phyloP scores from a whole-genome alignment of 768 basidiomycete genomes.

The Auricularia cornea region DNA sequence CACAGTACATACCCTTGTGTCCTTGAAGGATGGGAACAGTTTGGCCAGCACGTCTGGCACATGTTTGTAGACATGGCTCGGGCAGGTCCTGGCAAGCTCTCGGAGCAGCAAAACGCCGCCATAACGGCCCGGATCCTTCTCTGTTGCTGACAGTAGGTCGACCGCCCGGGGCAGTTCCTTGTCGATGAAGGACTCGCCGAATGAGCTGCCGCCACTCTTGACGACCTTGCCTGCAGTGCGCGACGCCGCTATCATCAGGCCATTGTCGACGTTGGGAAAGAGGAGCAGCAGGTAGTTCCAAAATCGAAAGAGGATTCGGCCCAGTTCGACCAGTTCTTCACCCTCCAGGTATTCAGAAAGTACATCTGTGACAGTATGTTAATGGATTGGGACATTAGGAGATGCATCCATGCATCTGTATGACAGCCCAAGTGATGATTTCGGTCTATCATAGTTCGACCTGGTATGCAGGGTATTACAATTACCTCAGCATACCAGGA shows the following conservation, averaged over 20 bases:
- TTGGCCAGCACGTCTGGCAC: slow-evolving; percentile 86
- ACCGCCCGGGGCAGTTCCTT: slow-evolving; percentile 81
- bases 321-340: slow-evolving; percentile 74
- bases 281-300: slow-evolving; percentile 91
- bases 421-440: too few relatives aligned
- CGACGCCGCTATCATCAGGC: slow-evolving; percentile 93
- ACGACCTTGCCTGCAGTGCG: slow-evolving; percentile 86
- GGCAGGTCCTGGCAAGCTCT: slow-evolving; percentile 85
- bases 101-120: slow-evolving; percentile 91
- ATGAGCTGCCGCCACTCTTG: slow-evolving; percentile 69
- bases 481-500: too few relatives aligned
- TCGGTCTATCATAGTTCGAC: too few relatives aligned
- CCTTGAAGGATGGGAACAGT: slow-evolving; percentile 83
- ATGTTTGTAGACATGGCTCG: slow-evolving; percentile 79
- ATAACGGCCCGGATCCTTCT: slow-evolving; percentile 76
- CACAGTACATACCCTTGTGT: slow-evolving; percentile 53
- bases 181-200: slow-evolving; percentile 86
- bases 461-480: too few relatives aligned
- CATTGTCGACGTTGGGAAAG: slow-evolving; percentile 84
- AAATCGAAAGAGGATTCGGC: slow-evolving; percentile 68
- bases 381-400: background rate
- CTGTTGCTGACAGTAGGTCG: slow-evolving; percentile 68
- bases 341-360: slow-evolving; percentile 61
- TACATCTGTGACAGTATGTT: slow-evolving; percentile 38
- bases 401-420: too few relatives aligned